A percentile compares a stretch with the other conserved stretches of the same genome.
Evolutionary conservation across 345 rosid species (phyloP).

Genomic region (Eucalyptus pauciflora): DNA sequence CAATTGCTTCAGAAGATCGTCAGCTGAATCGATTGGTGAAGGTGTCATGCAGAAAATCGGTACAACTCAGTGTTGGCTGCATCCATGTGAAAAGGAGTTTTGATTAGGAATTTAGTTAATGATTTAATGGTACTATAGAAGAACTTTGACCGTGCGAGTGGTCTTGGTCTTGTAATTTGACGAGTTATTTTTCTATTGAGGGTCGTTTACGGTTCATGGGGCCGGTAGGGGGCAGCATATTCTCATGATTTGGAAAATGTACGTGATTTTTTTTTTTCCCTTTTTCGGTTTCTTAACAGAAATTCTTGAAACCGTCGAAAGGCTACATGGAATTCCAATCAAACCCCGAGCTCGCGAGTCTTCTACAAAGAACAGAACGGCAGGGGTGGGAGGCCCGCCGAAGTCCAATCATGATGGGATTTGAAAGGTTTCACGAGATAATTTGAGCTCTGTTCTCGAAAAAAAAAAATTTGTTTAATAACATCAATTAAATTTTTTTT

Average conservation of each 20-base stretch:
- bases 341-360: background rate
- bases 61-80: background rate
- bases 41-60: background rate
- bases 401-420: background rate
- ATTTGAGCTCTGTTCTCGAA: too few relatives aligned
- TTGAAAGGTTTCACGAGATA: too few relatives aligned
- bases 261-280: background rate
- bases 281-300: background rate
- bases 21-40: background rate
- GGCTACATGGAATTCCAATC: background rate
- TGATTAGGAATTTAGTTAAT: background rate
- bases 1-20: background rate
- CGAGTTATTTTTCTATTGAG: background rate
- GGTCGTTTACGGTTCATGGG: background rate
- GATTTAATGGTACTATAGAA: background rate
- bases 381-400: background rate
- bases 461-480: too few relatives aligned
- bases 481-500: fast-evolving
- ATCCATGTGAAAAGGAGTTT: background rate
- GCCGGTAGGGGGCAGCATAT: background rate
- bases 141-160: background rate
- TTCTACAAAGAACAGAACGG: background rate
- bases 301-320: background rate
- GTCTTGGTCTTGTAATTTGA: background rate
- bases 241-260: background rate